Evolutionary conservation across 2,329 filamentous ascomycete genomes (phyloP).

Genomic region (Lasiodiplodia hormozganensis): DNA sequence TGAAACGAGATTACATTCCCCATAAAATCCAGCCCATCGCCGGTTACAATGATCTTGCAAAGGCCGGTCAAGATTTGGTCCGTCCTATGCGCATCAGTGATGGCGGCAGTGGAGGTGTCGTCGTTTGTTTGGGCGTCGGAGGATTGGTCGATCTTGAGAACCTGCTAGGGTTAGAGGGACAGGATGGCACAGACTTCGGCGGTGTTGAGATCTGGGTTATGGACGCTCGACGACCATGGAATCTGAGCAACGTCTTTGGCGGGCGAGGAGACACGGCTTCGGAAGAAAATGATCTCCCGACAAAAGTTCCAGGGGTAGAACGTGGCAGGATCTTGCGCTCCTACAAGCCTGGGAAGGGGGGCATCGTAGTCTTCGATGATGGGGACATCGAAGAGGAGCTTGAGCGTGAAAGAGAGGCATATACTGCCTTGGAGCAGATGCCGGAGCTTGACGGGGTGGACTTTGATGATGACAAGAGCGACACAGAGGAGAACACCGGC

Average conservation of each 20-base stretch:
- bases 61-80: constrained; percentile 79
- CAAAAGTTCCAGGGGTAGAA: constrained; percentile 66
- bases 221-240: constrained; percentile 92
- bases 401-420: constrained; percentile 76
- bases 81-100: constrained; percentile 83
- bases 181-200: constrained; percentile 69
- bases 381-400: constrained; percentile 92
- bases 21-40: constrained; percentile 97
- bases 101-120: constrained; percentile 85
- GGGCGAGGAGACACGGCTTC: constrained; percentile 48
- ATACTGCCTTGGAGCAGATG: constrained; percentile 87
- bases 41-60: constrained; percentile 88
- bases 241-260: constrained; percentile 90
- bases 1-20: constrained; percentile 96
- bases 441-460: constrained; percentile 82
- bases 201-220: constrained; percentile 96
- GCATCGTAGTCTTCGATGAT: constrained; percentile 93
- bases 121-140: constrained; percentile 91
- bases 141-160: constrained; percentile 87
- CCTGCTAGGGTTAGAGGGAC: constrained; percentile 78
- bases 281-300: constrained; percentile 37
- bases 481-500: constrained; percentile 51
- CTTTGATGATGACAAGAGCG: constrained; percentile 65
- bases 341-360: constrained; percentile 81
- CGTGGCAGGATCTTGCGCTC: constrained; percentile 73